Evolutionary conservation across 768 basidiomycete species (phyloP).

Genomic region (Russula emetica): DNA sequence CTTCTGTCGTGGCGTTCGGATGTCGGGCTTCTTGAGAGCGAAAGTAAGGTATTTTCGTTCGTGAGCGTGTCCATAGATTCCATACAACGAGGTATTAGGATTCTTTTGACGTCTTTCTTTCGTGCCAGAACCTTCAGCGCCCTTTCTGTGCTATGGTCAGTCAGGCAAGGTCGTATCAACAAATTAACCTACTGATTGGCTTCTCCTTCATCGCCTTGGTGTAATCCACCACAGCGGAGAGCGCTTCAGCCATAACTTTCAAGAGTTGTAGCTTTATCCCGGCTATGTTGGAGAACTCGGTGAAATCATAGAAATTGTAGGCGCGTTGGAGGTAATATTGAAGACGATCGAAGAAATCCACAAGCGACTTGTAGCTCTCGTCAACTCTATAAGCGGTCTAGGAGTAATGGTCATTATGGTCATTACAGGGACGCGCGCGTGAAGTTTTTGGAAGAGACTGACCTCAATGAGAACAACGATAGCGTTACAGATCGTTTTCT

Average conservation of each 20-base stretch:
- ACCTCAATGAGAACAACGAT: background rate
- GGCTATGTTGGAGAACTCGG: background rate
- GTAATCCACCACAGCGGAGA: background rate
- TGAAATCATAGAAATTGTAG: background rate
- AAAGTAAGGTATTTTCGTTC: too few species aligned
- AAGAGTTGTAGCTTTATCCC: background rate
- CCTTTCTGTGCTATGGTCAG: background rate
- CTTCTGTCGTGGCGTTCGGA: too few species aligned
- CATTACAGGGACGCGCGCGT: background rate
- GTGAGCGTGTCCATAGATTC: too few species aligned
- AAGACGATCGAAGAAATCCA: too few species aligned
- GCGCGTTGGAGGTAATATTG: background rate
- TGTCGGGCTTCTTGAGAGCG: too few species aligned
- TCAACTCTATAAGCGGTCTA: background rate
- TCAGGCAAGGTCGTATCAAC: background rate
- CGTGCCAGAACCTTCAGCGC: background rate
- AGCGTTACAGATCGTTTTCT: background rate
- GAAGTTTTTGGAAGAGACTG: background rate
- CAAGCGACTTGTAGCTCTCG: background rate
- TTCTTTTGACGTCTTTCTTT: background rate
- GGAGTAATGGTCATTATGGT: too few species aligned
- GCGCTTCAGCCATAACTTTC: background rate
- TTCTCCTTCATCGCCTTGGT: conserved; percentile 3
- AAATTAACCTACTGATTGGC: too few species aligned
- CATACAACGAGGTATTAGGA: too few species aligned